Evolutionary conservation across 768 basidiomycete genomes (phyloP), one percentile per base, ranked within the genome.

Genomic region (Pleurotus eryngii): DNA sequence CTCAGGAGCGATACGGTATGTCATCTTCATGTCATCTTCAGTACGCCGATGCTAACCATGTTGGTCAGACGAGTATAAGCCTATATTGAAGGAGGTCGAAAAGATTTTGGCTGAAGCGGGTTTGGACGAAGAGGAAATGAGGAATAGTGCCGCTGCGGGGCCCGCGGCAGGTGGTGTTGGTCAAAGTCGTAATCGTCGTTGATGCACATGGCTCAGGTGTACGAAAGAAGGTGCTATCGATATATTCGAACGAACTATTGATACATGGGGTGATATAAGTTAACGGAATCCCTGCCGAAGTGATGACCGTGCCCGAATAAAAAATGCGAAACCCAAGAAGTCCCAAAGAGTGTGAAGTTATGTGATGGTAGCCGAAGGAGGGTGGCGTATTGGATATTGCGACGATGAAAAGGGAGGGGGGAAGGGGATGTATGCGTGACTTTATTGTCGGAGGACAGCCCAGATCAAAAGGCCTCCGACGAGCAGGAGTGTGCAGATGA

Each of bases 81-180:
- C 92, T 0, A 79, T 91, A 5, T 69, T 95, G 15, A 75, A 86
- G 60, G 90, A 95, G 66, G 87, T 94, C 2, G 91, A 92, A 66
- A 87, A 81, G 62, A 94, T 95, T 43, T 69, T 93, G 50, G 82
- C 81, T 8, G 91, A 92, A 63, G 92, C 94, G 0, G 93, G 92
- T 0, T 69, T 95, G 51, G 90, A 95, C 57, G 89, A 90, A 59
- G 87, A 90, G 18, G 90, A 92, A 63, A 89, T 92, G 81, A 77
- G 77, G 63, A 74, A 73, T 58, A 80, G 80, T 20, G 85, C 83
- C 3, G 78, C 74, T 15, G 79, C 72, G 5, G 77, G 72, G 55
- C 67, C 57, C 65, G 64, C 64, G 26, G 72, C 71, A 26, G 70
- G 69, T 3, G 72, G 73, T 12, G 63, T 64, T 26, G 79, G 75